Evolutionary conservation across 2,329 filamentous ascomycete genomes (phyloP).

Genomic region (Cordyceps militaris): DNA sequence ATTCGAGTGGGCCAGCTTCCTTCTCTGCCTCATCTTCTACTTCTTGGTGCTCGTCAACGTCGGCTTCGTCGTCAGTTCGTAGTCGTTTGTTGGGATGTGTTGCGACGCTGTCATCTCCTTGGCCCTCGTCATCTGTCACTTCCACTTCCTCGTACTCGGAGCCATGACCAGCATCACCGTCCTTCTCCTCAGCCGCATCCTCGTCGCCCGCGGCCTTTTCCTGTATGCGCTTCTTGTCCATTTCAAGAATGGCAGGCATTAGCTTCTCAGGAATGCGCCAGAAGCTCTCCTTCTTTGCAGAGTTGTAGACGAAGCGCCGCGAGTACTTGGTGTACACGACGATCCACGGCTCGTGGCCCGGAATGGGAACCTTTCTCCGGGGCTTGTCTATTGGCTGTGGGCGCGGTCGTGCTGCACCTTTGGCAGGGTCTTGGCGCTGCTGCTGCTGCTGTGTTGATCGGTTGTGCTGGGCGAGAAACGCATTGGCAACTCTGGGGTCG

Average conservation of each 20-base stretch:
- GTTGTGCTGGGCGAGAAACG: constrained; percentile 51
- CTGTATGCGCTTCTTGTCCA: constrained; percentile 66
- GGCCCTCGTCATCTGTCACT: constrained; percentile 48
- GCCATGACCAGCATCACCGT: constrained; percentile 39
- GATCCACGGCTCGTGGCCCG: constrained; percentile 78
- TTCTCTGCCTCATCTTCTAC: constrained; percentile 52
- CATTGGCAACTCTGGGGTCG: constrained; percentile 51
- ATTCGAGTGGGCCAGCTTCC: constrained; percentile 58
- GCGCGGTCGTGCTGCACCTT: constrained; percentile 52
- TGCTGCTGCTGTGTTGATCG: constrained; percentile 32
- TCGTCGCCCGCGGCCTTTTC: constrained; percentile 38
- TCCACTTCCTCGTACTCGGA: constrained; percentile 69
- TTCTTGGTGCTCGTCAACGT: constrained; percentile 40
- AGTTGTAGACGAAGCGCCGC: constrained; percentile 84
- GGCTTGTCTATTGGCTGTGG: constrained; percentile 74
- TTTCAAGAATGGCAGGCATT: constrained; percentile 64
- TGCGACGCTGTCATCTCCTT: constrained; percentile 26
- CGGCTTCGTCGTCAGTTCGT: constrained; percentile 46
- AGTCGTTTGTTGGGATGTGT: constrained; percentile 54
- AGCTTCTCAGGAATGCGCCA: constrained; percentile 92
- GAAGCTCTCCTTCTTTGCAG: constrained; percentile 77
- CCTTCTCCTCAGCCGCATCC: constrained; percentile 5
- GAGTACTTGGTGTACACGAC: constrained; percentile 90
- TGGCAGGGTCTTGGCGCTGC: constrained; percentile 43
- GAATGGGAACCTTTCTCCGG: constrained; percentile 70